Evolutionary conservation across 164 flowering plant genomes (phyloP), one percentile per base, ranked within the genome.

Genomic region (Piper betle): DNA sequence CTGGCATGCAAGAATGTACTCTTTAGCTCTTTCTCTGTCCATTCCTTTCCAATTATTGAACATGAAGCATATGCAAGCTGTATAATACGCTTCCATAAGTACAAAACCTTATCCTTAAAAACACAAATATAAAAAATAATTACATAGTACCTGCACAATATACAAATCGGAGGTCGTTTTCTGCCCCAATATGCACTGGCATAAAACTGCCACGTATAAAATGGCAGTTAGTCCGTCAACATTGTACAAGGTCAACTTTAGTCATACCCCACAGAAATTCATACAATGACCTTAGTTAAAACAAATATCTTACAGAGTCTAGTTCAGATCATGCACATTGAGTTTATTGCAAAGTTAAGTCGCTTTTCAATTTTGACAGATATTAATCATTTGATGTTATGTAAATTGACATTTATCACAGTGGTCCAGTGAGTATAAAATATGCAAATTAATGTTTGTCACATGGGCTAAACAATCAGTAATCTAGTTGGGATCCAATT

Each of bases 1-100:
- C 95, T 91, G 97, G 74, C 99, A 94, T 62, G 64, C 85, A 15
- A 75, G 39, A 53, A 90, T 86, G 66, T 78, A 91, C 18, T 82
- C 79, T 73, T 83, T 94, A 2, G 97, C 88, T 69, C 77, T 94
- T 73, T 82, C 85, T 64, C 57, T 79, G 68, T 94, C 86, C 81
- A 94, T 85, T 65, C 97, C 99, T 70, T 84, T 81, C 99, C 99
- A 94, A 57, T 83, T 70, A 60, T 75, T 82, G 82, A 94, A 68
- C 84, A 91, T 72, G 66, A 38, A 82, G 70, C 87, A 84, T 60
- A 94, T 84, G 52, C 95, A 89, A 78, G 90, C 99, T 91, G 82
- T 71, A 63, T 72, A 37, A 79, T 60, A 25, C 54, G 67, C 68
- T 10, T 11, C 33, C 33, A 25, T 61, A 54, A 3, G 10, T 19